phyloP scores from a whole-genome alignment of 495 filamentous ascomycete species.

The Neurospora sp. region DNA sequence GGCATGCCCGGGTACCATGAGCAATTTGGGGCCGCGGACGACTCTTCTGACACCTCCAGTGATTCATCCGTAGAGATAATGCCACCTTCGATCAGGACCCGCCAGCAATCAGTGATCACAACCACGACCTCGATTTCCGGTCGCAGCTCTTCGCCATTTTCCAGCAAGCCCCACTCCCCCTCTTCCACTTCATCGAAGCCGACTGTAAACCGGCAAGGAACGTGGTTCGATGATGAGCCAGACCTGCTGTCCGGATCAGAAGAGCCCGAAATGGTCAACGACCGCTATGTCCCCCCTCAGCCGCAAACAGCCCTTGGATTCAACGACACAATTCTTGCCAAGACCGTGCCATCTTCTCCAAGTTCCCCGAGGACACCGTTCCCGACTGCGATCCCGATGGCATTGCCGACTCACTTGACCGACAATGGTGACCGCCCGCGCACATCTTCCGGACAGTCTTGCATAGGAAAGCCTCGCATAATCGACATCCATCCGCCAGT shows the following conservation, averaged over 20 bases:
- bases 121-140: conserved; percentile 25
- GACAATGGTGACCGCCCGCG: conserved; percentile 4
- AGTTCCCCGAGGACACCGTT: not conserved
- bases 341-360: not conserved
- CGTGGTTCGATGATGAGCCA: conserved; percentile 27
- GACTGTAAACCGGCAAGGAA: conserved; percentile 10
- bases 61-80: conserved; percentile 19
- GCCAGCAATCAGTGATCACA: conserved; percentile 26
- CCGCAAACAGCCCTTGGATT: not conserved
- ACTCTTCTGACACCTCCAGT: conserved; percentile 13
- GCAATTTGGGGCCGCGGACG: not conserved
- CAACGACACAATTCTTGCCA: not conserved
- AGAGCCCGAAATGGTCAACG: not conserved
- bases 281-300: not conserved
- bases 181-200: conserved; percentile 5
- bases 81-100: conserved; percentile 16
- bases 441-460: conserved; percentile 4
- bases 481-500: conserved; percentile 17
- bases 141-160: conserved; percentile 19
- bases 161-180: conserved; percentile 10
- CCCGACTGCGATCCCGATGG: not conserved
- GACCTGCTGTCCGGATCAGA: conserved; percentile 4
- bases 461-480: conserved; percentile 10
- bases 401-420: not conserved
- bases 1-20: not conserved